Evolutionary conservation across 2,329 filamentous ascomycete species (phyloP).

Genomic region (Mollisia scopiformis): DNA sequence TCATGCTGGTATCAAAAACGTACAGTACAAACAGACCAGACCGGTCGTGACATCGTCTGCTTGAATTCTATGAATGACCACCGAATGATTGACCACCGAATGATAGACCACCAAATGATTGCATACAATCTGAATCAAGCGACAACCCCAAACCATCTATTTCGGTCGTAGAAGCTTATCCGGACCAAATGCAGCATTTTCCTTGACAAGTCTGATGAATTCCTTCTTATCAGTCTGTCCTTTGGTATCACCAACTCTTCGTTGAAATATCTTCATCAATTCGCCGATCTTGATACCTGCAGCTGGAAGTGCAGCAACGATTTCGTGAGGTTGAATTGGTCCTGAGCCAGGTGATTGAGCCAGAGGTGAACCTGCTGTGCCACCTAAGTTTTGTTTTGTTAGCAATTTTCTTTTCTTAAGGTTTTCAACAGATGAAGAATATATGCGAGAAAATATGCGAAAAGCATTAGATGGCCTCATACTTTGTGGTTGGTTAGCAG

Average conservation of each 20-base stretch:
- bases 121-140: background rate
- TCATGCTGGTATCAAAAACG: background rate
- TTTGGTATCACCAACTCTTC: constrained; percentile 52
- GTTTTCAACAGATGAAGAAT: background rate
- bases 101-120: too few relatives aligned
- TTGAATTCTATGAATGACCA: too few relatives aligned
- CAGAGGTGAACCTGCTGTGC: background rate
- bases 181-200: constrained; percentile 53
- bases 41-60: too few relatives aligned
- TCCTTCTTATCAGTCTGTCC: constrained; percentile 55
- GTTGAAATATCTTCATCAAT: constrained; percentile 57
- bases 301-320: constrained; percentile 55
- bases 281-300: constrained; percentile 56
- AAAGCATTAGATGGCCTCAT: background rate
- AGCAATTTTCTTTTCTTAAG: background rate
- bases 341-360: constrained; percentile 22
- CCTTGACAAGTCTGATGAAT: constrained; percentile 63
- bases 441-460: background rate
- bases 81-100: background rate
- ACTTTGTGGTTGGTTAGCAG: constrained; percentile 22
- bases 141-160: constrained; percentile 7
- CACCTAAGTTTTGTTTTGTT: background rate
- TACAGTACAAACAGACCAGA: too few relatives aligned
- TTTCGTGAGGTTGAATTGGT: constrained; percentile 53
- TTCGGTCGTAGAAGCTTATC: constrained; percentile 53